Evolutionary conservation across 2,329 filamentous ascomycete species (phyloP).

Genomic region (Epichloe hybrida): DNA sequence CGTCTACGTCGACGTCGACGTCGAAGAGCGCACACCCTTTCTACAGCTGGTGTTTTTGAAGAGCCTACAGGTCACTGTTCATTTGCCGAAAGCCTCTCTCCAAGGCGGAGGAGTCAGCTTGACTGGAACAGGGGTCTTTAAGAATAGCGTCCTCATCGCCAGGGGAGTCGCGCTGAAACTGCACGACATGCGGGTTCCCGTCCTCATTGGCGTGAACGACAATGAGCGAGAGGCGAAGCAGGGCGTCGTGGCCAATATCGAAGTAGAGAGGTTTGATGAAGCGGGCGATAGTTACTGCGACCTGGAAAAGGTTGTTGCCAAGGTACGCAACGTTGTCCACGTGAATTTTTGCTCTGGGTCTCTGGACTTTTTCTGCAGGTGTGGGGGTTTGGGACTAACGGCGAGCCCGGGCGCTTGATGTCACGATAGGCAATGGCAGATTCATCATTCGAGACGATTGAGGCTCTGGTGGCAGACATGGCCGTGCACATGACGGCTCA

Average conservation of each 20-base stretch:
- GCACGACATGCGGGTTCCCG: conserved; percentile 47
- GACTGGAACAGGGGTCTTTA: conserved; percentile 30
- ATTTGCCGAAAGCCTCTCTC: conserved; percentile 55
- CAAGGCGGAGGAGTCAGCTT: conserved; percentile 47
- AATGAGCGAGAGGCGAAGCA: conserved; percentile 58
- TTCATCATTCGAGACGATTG: conserved; percentile 49
- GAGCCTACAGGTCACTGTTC: conserved; percentile 37
- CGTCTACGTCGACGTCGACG: not conserved
- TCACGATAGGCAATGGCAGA: conserved; percentile 33
- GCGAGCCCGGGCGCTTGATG: not conserved
- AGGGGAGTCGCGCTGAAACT: conserved; percentile 31
- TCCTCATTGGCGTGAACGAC: conserved; percentile 57
- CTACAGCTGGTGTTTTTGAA: conserved; percentile 23
- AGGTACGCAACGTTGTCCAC: conserved; percentile 34
- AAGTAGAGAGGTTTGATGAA: conserved; percentile 39
- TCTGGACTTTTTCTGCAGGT: not conserved
- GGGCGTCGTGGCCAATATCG: conserved; percentile 48
- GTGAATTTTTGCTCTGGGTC: too few species aligned
- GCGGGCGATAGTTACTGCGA: conserved; percentile 36
- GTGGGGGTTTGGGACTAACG: not conserved
- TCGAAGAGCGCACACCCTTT: conserved; percentile 12
- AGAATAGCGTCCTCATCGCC: conserved; percentile 9
- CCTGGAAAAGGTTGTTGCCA: conserved; percentile 46
- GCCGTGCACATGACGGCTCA: conserved; percentile 32
- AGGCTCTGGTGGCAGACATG: conserved; percentile 41